phyloP scores from a whole-genome alignment of 805 yeast species.

The Candida nanaspora region DNA sequence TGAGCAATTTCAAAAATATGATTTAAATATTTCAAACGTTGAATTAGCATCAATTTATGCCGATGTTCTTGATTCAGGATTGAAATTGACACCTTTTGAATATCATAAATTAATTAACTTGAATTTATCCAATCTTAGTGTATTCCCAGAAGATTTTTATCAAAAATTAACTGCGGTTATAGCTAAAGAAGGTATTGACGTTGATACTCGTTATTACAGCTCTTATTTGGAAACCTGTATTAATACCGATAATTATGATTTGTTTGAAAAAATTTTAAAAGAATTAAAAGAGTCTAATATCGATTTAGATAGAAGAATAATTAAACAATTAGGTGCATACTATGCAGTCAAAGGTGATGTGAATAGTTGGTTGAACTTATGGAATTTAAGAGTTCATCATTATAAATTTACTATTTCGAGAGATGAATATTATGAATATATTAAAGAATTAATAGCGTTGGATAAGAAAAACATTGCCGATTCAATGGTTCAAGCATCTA shows the following conservation, averaged over 20 bases:
- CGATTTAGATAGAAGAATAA: slow-evolving; percentile 8
- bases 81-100: slow-evolving; percentile 14
- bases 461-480: not conserved
- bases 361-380: slow-evolving; percentile 10
- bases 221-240: slow-evolving; percentile 11
- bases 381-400: slow-evolving; percentile 13
- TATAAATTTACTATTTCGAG: slow-evolving; percentile 2
- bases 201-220: slow-evolving; percentile 11
- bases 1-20: slow-evolving; percentile 5
- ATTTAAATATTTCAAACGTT: not conserved
- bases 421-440: not conserved
- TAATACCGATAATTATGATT: slow-evolving; percentile 6
- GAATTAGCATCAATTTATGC: slow-evolving; percentile 7
- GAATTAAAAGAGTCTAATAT: slow-evolving; percentile 4
- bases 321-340: slow-evolving; percentile 10
- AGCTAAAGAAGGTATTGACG: not conserved
- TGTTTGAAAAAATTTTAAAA: slow-evolving; percentile 11
- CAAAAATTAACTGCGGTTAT: not conserved
- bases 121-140: slow-evolving; percentile 4
- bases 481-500: not conserved
- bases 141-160: slow-evolving; percentile 9
- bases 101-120: slow-evolving; percentile 9
- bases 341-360: slow-evolving; percentile 8
- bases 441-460: not conserved
- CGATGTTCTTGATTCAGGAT: slow-evolving; percentile 12